Conservation (phyloP, 495 filamentous ascomycete species). For the Aspergillus cristatus region DNA sequence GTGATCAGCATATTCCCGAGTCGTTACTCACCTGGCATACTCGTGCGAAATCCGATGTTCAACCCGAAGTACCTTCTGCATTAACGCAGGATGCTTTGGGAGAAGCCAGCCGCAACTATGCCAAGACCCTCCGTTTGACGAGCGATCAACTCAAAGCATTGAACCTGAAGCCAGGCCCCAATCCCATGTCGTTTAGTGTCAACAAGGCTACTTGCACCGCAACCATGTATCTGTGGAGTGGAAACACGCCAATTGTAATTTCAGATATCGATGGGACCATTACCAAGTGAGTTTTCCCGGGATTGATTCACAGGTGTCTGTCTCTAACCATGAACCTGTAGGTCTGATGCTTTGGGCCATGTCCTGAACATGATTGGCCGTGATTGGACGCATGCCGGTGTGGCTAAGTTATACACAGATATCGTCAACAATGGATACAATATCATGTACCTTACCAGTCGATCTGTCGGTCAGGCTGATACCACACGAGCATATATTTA, state of each 20-base stretch:
- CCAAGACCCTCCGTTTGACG: slow-evolving; percentile 93
- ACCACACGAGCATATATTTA: slow-evolving; percentile 84
- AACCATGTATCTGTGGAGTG: slow-evolving; percentile 85
- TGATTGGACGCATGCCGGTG: slow-evolving; percentile 95
- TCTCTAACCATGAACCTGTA: slow-evolving; percentile 11
- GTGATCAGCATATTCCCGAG: slow-evolving; percentile 37
- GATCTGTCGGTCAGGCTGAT: slow-evolving; percentile 89
- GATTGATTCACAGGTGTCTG: too few species aligned
- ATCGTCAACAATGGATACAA: slow-evolving; percentile 97
- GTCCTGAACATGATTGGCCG: slow-evolving; percentile 96
- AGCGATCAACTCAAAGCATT: slow-evolving; percentile 90
- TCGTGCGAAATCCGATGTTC: slow-evolving; percentile 58
- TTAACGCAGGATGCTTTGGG: slow-evolving; percentile 49
- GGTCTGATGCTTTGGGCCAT: slow-evolving; percentile 91
- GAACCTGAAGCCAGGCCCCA: slow-evolving; percentile 71
- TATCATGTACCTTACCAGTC: slow-evolving; percentile 93
- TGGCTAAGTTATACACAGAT: slow-evolving; percentile 94
- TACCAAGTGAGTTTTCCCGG: slow-evolving; percentile 55
- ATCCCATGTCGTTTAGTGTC: slow-evolving; percentile 92
- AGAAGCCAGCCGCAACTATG: slow-evolving; percentile 77
- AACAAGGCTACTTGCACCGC: slow-evolving; percentile 88
- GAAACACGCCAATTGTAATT: slow-evolving; percentile 87
- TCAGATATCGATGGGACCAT: slow-evolving; percentile 99
- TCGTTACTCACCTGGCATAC: slow-evolving; percentile 36
- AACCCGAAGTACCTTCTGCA: slow-evolving; percentile 61